Evolutionary conservation across 208 protist genomes (phyloP), one percentile per base, ranked within the genome.

Genomic region (Crithidia fasciculata): DNA sequence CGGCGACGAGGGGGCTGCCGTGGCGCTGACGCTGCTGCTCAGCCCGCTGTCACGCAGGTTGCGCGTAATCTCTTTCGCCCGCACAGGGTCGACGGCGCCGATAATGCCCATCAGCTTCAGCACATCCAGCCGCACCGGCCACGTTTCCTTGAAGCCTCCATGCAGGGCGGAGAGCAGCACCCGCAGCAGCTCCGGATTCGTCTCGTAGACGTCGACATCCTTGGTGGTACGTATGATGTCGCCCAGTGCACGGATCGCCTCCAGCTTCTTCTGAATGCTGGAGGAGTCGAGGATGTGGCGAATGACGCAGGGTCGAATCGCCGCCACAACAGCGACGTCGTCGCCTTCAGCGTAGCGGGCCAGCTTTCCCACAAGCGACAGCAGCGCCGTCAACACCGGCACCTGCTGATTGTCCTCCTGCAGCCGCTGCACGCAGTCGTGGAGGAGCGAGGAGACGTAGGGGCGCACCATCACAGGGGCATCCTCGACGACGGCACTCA

Each of bases 61-160:
- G 0, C 87, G 85, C 37, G 83, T 83, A 49, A 96, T 93, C 67
- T 92, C 86, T 72, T 95, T 97, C 57, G 93, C 87, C 18, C 76
- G 80, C 47, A 92, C 81, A 28, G 93, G 93, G 69, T 95, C 85
- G 7, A 97, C 83, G 2, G 93, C 93, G 8, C 93, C 93, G 68
- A 97, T 92, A 63, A 95, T 90, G 61, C 93, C 93, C 86, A 97
- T 93, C 74, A 97, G 79, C 76, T 94, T 88, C 44, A 97, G 78
- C 52, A 96, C 90, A 74, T 97, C 93, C 59, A 86, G 74, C 47
- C 91, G 87, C n/a, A 97, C 85, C 45, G 87, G 88, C 88, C 89
- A 95, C 52, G 86, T 85, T 71, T 97, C 91, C 74, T 97, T 96
- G 65, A 94, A 95, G 47, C 90, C 85, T 53, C 91, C 91, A 67